A percentile compares a stretch with the other conserved stretches of the same genome.
Evolutionary conservation across 495 filamentous ascomycete genomes (phyloP).

Genomic region (Extremus antarcticus): DNA sequence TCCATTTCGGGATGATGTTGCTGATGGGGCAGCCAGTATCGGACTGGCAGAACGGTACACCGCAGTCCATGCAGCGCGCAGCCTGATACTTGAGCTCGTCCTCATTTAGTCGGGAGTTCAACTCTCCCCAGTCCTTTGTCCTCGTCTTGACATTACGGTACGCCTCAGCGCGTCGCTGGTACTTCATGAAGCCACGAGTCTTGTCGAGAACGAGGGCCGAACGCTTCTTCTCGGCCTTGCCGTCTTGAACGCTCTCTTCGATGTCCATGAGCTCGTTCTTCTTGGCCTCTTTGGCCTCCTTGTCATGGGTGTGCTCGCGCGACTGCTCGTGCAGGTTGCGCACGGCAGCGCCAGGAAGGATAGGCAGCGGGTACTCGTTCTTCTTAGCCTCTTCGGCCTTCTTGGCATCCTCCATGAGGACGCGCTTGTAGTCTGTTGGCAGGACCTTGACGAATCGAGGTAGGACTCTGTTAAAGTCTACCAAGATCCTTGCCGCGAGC

Average conservation of each 20-base stretch:
- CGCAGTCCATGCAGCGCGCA: constrained; percentile 98
- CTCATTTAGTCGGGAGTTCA: constrained; percentile 79
- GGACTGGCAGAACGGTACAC: constrained; percentile 98
- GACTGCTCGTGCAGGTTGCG: constrained; percentile 41
- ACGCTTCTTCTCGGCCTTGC: constrained; percentile 85
- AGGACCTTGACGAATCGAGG: constrained; percentile 89
- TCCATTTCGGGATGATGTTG: constrained; percentile 99
- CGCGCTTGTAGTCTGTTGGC: constrained; percentile 95
- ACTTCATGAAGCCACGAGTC: constrained; percentile 98
- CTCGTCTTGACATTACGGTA: constrained; percentile 81
- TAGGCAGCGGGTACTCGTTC: constrained; percentile 72
- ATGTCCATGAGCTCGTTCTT: constrained; percentile 83
- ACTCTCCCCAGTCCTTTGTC: constrained; percentile 89
- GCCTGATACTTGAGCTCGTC: constrained; percentile 99
- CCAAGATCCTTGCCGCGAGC: constrained; percentile 82
- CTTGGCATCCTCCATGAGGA: constrained; percentile 72
- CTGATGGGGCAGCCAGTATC: constrained; percentile 96
- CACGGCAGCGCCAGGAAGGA: constrained; percentile 51
- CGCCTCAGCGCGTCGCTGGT: constrained; percentile 86
- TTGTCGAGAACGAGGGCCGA: constrained; percentile 91
- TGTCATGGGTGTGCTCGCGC: constrained; percentile 49
- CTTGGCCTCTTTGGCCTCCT: constrained; percentile 47
- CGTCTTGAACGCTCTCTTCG: constrained; percentile 83
- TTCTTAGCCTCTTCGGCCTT: constrained; percentile 79
- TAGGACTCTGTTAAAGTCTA: constrained; percentile 94